Evolutionary conservation across 78 protist genomes (phyloP).

Genomic region (Chrysochromulina tobinii): DNA sequence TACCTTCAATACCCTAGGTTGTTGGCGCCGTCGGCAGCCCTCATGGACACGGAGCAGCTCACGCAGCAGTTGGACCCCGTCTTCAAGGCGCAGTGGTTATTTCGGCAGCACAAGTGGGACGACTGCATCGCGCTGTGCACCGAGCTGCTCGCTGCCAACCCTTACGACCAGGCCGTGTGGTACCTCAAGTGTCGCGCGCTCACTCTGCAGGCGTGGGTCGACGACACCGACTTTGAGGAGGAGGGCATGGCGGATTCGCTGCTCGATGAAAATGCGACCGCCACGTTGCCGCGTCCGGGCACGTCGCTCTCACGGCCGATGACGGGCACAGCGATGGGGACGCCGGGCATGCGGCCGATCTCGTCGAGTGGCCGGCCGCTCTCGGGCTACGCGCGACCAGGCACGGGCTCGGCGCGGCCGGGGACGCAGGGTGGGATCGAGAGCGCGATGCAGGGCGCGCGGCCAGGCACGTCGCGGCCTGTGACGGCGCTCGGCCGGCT

Average conservation of each 20-base stretch:
- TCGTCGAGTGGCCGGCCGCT: constrained; percentile 70
- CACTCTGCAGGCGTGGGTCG: constrained; percentile 42
- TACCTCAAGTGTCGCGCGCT: constrained; percentile 55
- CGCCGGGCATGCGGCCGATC: constrained; percentile 58
- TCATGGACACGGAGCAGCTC: no score
- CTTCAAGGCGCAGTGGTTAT: not conserved
- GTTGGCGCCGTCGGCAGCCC: no score
- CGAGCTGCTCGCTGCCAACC: constrained; percentile 24
- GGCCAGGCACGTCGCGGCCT: constrained; percentile 70
- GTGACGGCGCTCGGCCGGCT: constrained; percentile 56
- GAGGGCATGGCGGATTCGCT: constrained; percentile 68
- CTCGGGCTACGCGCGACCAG: constrained; percentile 83
- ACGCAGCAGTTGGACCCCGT: constrained; percentile 20
- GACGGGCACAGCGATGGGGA: not conserved
- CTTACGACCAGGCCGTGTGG: constrained; percentile 58
- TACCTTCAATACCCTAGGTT: no score
- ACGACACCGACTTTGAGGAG: constrained; percentile 71
- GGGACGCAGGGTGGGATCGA: not conserved
- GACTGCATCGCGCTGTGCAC: constrained; percentile 2
- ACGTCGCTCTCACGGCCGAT: constrained; percentile 20
- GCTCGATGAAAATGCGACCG: constrained; percentile 66
- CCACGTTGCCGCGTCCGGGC: constrained; percentile 45
- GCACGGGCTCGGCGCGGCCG: constrained; percentile 54
- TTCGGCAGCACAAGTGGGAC: constrained; percentile 22
- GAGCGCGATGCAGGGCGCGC: constrained; percentile 2